Evolutionary conservation across 1,284 basidiomycete genomes (phyloP).

Genomic region (Leccinum solheimii): DNA sequence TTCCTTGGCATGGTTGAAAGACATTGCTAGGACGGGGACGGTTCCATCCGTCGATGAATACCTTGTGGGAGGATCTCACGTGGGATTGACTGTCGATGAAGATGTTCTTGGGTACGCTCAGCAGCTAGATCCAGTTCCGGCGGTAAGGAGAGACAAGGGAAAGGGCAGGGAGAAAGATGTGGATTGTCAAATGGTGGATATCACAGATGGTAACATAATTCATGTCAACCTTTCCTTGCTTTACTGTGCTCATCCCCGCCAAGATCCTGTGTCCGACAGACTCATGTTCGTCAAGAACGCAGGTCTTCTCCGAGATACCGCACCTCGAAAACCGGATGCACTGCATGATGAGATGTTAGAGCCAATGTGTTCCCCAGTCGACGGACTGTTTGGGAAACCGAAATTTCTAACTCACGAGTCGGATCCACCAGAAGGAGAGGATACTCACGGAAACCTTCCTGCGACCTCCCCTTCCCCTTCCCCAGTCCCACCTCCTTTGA

Average conservation of each 20-base stretch:
- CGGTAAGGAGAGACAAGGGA: conserved; percentile 13
- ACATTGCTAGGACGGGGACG: conserved; percentile 48
- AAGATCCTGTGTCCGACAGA: background rate
- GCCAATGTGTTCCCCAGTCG: background rate
- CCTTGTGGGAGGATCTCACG: conserved; percentile 18
- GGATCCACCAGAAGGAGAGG: conserved; percentile 20
- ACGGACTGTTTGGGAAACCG: conserved; percentile 24
- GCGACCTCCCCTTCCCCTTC: conserved; percentile 18
- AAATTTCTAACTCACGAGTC: conserved; percentile 17
- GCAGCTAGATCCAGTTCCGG: background rate
- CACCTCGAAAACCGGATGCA: background rate
- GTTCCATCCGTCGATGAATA: conserved; percentile 37
- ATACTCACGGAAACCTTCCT: background rate
- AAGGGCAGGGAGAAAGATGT: conserved; percentile 35
- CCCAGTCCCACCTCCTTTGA: conserved; percentile 26
- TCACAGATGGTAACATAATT: conserved; percentile 34
- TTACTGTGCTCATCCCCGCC: background rate
- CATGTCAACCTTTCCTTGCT: background rate
- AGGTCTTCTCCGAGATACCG: conserved; percentile 21
- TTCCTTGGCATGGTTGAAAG: conserved; percentile 63
- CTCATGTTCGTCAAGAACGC: conserved; percentile 25
- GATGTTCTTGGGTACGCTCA: background rate
- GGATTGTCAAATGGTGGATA: conserved; percentile 36
- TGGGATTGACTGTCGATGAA: background rate
- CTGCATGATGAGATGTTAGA: background rate